Evolutionary conservation across 768 basidiomycete genomes (phyloP), one percentile per base, ranked within the genome.

Genomic region (Harrya chromipes): DNA sequence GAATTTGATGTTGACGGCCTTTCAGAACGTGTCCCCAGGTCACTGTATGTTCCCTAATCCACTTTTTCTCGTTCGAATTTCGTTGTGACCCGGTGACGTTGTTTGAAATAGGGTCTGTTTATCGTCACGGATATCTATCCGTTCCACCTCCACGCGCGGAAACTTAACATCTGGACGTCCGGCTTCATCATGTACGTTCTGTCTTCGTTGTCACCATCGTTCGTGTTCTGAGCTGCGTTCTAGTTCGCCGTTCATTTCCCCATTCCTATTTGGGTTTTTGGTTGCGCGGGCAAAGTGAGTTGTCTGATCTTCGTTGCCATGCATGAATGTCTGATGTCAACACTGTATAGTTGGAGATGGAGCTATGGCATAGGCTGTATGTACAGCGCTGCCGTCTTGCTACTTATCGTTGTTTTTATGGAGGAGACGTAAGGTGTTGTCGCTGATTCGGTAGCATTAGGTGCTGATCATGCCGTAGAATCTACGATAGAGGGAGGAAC

Each of bases 151-250:
- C 78, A 80, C 49, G 77, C 77, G 4, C 68, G 74, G 21, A 78
- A 76, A 65, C 65, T 79, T 21, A 78, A 77, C 47, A 45, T 78
- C 21, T 80, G 79, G 80, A 79, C 80, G 1, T 69, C 75, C 50
- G 80, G 78, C 1, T 78, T 79, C 60, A 67, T 82, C 43, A 54
- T 66, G 67, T 13, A 82, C 80, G 10, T 82, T 82, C 70, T 57
- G 80, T 10, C 4, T 8, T 24, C 69, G 21, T 70, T 70, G 3
- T 66, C 64, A 3, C 65, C 59, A 57, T 48, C 63, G 1, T 60
- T 55, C 1, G 31, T 2, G 46, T 46, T 46, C 47, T 48, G 19
- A 54, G 63, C 67, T 1, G 68, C 66, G 46, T 59, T 68, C 3
- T 71, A 51, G 57, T 26, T 59, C 55, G n/a, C 51, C 65, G 6